Evolutionary conservation across 768 basidiomycete species (phyloP), one percentile per base, ranked within the genome.

Genomic region (Holtermanniella nyarrowii): DNA sequence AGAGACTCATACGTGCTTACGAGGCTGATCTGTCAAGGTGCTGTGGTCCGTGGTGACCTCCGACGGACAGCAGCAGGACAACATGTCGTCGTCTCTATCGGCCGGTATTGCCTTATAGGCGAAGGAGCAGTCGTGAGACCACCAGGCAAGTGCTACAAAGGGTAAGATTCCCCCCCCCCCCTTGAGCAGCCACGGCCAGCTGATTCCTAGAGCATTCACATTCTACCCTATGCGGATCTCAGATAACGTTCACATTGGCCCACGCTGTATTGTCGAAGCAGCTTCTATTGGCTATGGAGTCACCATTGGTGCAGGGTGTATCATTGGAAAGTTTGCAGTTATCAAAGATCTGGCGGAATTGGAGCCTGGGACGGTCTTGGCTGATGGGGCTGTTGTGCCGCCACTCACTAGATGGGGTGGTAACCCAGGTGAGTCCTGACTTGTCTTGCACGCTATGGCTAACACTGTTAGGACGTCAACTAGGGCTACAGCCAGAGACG

Each of bases 171-270:
- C 5, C 20, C 10, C 2, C 4, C 40, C 39, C 23, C 14, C 20
- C 23, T 26, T n/a, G 7, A 3, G 20, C 20, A 24, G 13, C 26
- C 5, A 18, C 2, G 3, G 13, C 24, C 11, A 21, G n/a, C 27
- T 27, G 12, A 39, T 46, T 40, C 42, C 48, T 42, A 70, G 72
- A 0, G 50, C 53, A 27, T 71, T 69, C 54, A 95, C 96, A 66
- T 96, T 91, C 73, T 96, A 97, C 65, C 93, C 93, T 4, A 88
- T 96, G 83, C 89, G 91, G 69, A 82, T 99, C 10, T 88, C 88
- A 2, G 91, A 97, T 72, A 82, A 88, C 66, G 95, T 97, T 21
- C 84, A 93, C 56, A 87, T 99, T 42, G 93, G 91, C 14, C 80
- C 85, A n/a, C 80, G 80, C 58, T 80, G 79, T 41, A 81, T 97